Percentiles rank a stretch among this genome's conserved stretches.
Evolutionary conservation across 2,329 filamentous ascomycete species (phyloP).

Genomic region (Colletotrichum salicis): DNA sequence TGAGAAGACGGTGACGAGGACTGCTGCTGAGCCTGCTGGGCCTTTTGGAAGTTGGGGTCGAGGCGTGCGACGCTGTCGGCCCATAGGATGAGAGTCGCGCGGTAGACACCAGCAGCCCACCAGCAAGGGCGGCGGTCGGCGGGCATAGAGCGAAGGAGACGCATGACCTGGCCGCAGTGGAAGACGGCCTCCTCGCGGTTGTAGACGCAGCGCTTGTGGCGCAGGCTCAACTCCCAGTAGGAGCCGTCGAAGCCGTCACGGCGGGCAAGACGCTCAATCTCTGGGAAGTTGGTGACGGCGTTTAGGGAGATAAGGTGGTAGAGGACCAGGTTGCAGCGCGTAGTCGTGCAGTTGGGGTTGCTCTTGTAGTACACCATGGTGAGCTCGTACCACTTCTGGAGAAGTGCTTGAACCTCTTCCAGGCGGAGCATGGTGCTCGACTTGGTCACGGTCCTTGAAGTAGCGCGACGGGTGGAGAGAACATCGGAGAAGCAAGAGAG

Average conservation of each 20-base stretch:
- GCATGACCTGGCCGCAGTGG: slow-evolving; percentile 75
- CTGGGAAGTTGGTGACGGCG: slow-evolving; percentile 73
- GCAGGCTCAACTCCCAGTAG: slow-evolving; percentile 63
- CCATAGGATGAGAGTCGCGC: slow-evolving; percentile 73
- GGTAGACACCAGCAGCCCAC: slow-evolving; percentile 78
- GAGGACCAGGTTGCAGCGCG: slow-evolving; percentile 73
- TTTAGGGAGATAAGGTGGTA: slow-evolving; percentile 79
- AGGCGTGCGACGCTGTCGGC: slow-evolving; percentile 64
- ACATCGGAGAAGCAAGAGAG: slow-evolving; percentile 72
- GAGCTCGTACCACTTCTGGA: slow-evolving; percentile 76
- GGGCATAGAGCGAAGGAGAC: slow-evolving; percentile 70
- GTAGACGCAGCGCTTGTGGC: slow-evolving; percentile 72
- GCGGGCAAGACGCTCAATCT: slow-evolving; percentile 74
- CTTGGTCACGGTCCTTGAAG: slow-evolving; percentile 63
- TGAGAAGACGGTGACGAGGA: slow-evolving; percentile 35
- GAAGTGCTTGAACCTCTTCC: slow-evolving; percentile 71
- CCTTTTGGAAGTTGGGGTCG: slow-evolving; percentile 45
- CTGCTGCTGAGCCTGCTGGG: slow-evolving; percentile 15
- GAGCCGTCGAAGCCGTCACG: slow-evolving; percentile 67
- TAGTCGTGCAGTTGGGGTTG: slow-evolving; percentile 68
- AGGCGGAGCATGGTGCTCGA: slow-evolving; percentile 69
- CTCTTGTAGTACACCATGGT: slow-evolving; percentile 64
- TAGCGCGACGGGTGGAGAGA: slow-evolving; percentile 53
- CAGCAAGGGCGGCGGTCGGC: slow-evolving; percentile 71
- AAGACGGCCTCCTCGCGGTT: slow-evolving; percentile 72